phyloP scores from a whole-genome alignment of 2,329 filamentous ascomycete genomes.

The Dryadomyces quercus-mongolicae region DNA sequence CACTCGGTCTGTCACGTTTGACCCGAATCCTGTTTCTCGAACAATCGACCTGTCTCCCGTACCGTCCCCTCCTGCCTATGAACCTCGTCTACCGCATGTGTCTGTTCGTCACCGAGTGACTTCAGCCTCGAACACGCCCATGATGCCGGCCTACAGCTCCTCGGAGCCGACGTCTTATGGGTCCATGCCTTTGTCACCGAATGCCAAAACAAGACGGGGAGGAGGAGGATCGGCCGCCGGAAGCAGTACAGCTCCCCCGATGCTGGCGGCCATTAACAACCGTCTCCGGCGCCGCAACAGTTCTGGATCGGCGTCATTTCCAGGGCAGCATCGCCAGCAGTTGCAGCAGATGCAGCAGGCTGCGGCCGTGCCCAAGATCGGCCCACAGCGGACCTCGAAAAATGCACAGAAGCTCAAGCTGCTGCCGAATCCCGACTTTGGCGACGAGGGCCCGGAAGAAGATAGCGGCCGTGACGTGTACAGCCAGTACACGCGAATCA shows the following conservation, averaged over 20 bases:
- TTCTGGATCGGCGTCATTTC: slow-evolving; percentile 37
- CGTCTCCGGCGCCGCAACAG: slow-evolving; percentile 81
- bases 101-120: slow-evolving; percentile 1
- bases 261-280: slow-evolving; percentile 72
- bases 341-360: background rate
- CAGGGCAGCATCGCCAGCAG: background rate
- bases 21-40: slow-evolving; percentile 52
- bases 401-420: slow-evolving; percentile 95
- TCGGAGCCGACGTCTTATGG: slow-evolving; percentile 14
- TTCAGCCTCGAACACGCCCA: slow-evolving; percentile 17
- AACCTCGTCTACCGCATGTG: slow-evolving; percentile 18
- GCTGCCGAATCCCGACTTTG: slow-evolving; percentile 79
- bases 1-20: slow-evolving; percentile 63
- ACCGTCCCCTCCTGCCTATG: slow-evolving; percentile 11
- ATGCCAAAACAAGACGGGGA: background rate
- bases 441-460: slow-evolving; percentile 65
- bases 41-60: slow-evolving; percentile 36
- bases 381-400: slow-evolving; percentile 88
- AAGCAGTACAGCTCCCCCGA: slow-evolving; percentile 32
- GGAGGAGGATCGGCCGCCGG: slow-evolving; percentile 26
- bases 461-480: slow-evolving; percentile 94
- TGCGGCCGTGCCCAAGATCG: slow-evolving; percentile 54
- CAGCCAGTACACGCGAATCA: slow-evolving; percentile 94
- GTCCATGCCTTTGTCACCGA: slow-evolving; percentile 5
- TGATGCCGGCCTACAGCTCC: slow-evolving; percentile 21